Base-by-base conservation (phyloP, 2,329 filamentous ascomycete genomes). In the Alternaria gansuensis region DNA sequence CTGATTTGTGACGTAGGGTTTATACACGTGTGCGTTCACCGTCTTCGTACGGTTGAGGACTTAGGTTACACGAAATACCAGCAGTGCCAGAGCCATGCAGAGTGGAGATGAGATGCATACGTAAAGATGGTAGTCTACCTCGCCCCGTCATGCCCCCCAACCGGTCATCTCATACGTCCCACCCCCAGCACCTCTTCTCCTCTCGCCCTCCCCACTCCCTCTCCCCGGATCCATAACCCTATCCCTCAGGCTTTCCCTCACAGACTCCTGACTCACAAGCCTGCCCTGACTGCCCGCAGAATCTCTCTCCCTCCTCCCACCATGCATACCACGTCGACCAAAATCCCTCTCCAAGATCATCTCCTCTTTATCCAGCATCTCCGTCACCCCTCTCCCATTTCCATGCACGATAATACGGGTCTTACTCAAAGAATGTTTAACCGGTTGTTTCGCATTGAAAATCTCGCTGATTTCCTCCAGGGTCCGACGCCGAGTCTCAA, bases 381-480 rank as follows among this genome's bases (percentile, higher is more conserved):
- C 72, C 2, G 69, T 74, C 2, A 75, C 73, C 9, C 73, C 72
- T 7, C 63, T 54, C 17, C 73, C 68, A 4, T 59, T 57, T 2
- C 70, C 72, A 56, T 74, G 71, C 59, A 75, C 62, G 23, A 74
- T 66, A 53, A 76, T 74, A 23, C 66, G 63, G 11, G 69, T 76
- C 59, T 68, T 72, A 28, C 56, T 64, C 17, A 77, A 55, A 9
- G 65, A 70, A 6, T 74, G 69, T 64, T 79, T 78, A 17, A 81
- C 79, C 0, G 79, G 79, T 28, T 77, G 75, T 45, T 64, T 68
- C 0, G 73, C 72, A 40, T 73, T 72, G 62, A 83, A 82, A 52
- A 82, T 79, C 24, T 75, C 72, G 21, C 77, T 76, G 11, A 83
- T 68, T 66, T 82, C 81, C 64, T 83, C 81, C 23, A 82, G 73